Evolutionary conservation across 225 moss, liverwort and hornwort species (phyloP).

Genomic region (Asterella californica): DNA sequence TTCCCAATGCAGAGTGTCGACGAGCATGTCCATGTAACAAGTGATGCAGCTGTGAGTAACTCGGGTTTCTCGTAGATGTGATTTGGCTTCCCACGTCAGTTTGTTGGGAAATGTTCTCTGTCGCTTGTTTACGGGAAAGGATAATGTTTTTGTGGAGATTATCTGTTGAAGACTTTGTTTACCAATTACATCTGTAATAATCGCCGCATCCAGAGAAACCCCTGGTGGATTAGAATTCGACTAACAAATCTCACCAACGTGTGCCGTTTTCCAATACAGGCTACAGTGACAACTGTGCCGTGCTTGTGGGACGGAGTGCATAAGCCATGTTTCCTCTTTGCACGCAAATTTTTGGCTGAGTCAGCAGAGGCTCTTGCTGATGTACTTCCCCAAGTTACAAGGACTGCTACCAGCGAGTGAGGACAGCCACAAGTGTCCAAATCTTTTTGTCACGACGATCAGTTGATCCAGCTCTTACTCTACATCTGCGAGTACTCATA

Average conservation of each 20-base stretch:
- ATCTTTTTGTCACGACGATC: slow-evolving; percentile 16
- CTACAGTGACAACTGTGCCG: slow-evolving; percentile 50
- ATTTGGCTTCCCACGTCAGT: neutral
- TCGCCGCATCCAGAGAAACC: neutral
- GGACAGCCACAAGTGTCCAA: slow-evolving; percentile 12
- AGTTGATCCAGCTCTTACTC: slow-evolving; percentile 6
- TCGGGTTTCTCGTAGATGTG: neutral
- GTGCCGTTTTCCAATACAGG: slow-evolving; percentile 40
- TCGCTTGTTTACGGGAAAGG: neutral
- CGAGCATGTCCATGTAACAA: slow-evolving; percentile 72
- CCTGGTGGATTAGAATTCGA: neutral
- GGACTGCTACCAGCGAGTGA: slow-evolving; percentile 19
- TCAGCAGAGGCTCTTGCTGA: slow-evolving; percentile 54
- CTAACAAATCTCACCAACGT: neutral
- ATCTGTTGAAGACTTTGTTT: neutral
- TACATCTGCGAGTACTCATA: slow-evolving; percentile 2
- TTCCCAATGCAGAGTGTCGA: slow-evolving; percentile 56
- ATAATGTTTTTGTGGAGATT: neutral
- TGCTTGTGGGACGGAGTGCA: slow-evolving; percentile 73
- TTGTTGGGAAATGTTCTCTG: neutral
- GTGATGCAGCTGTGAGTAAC: slow-evolving; percentile 65
- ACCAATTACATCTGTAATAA: neutral
- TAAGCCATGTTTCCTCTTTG: slow-evolving; percentile 88
- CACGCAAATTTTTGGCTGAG: slow-evolving; percentile 75
- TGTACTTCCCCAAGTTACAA: slow-evolving; percentile 54